Percentiles rank a stretch among this genome's conserved stretches.
Conservation (phyloP, 2,329 filamentous ascomycete genomes). For the Diaporthe citri region DNA sequence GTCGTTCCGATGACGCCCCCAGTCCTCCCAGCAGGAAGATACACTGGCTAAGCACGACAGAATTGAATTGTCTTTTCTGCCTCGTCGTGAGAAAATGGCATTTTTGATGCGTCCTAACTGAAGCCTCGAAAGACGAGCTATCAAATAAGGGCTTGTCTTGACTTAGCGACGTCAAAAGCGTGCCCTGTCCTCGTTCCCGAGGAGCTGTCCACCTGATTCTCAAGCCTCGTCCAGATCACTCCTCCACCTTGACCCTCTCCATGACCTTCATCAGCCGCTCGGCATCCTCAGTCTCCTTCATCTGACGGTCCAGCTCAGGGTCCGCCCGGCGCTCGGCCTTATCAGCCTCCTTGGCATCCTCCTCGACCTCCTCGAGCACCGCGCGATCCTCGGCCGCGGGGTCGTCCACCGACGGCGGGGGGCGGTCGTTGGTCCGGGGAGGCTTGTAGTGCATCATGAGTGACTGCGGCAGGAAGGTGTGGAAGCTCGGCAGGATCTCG, state of each 20-base stretch:
- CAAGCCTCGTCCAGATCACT: not conserved
- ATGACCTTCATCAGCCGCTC: constrained; percentile 33
- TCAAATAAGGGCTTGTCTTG: not conserved
- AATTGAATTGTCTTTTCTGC: not conserved
- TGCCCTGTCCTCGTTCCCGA: not conserved
- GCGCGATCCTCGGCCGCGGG: constrained; percentile 49
- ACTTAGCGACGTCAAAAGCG: not conserved
- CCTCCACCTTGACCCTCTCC: constrained; percentile 34
- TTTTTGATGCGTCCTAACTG: not conserved
- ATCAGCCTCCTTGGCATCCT: constrained; percentile 42
- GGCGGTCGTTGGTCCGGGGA: constrained; percentile 60
- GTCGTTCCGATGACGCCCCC: not conserved
- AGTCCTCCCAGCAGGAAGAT: not conserved
- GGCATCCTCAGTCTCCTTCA: constrained; percentile 14
- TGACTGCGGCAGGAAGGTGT: constrained; percentile 75
- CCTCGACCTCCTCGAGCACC: constrained; percentile 25
- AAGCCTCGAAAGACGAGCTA: not conserved
- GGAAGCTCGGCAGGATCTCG: constrained; percentile 71
- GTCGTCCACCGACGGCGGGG: constrained; percentile 59
- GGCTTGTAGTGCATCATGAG: constrained; percentile 76
- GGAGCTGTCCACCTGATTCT: too few relatives aligned
- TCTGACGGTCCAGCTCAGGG: constrained; percentile 33
- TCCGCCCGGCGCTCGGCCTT: constrained; percentile 36
- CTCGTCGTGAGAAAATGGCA: not conserved
- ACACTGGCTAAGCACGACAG: not conserved